A percentile compares a stretch with the other conserved stretches of the same genome.
Evolutionary conservation across 352 stramenopile genomes (phyloP).

Genomic region (Peronospora tabacina): DNA sequence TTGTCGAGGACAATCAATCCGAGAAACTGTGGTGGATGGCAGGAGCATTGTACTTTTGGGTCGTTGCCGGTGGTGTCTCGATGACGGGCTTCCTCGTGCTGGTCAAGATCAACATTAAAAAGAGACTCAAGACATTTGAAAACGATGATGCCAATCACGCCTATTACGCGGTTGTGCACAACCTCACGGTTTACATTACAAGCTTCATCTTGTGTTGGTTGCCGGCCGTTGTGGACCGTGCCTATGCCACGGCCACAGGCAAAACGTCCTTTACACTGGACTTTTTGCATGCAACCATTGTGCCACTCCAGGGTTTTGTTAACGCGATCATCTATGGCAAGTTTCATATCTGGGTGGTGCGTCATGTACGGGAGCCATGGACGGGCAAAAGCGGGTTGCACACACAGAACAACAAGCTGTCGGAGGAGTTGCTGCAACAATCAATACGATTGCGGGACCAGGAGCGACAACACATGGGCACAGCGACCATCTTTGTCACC

Average conservation of each 20-base stretch:
- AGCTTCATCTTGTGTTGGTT: conserved; percentile 79
- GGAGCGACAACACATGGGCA: conserved; percentile 58
- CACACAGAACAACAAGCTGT: conserved; percentile 37
- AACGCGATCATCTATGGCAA: conserved; percentile 85
- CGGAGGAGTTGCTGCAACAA: conserved; percentile 32
- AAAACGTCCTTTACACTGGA: conserved; percentile 51
- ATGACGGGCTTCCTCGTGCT: conserved; percentile 60
- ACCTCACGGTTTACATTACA: conserved; percentile 74
- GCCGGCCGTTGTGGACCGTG: conserved; percentile 56
- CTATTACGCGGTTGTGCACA: conserved; percentile 77
- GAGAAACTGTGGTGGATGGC: conserved; percentile 73
- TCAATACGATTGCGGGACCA: conserved; percentile 33
- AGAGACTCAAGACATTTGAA: conserved; percentile 54
- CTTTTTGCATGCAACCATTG: conserved; percentile 67
- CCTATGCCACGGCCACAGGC: conserved; percentile 50
- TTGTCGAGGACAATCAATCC: conserved; percentile 35
- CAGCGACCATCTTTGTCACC: conserved; percentile 69
- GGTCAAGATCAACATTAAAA: conserved; percentile 77
- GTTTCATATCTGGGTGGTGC: conserved; percentile 74
- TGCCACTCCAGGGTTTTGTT: conserved; percentile 77
- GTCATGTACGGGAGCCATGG: conserved; percentile 43
- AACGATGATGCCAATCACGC: conserved; percentile 69
- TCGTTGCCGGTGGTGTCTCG: conserved; percentile 43
- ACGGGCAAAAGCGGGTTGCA: conserved; percentile 25
- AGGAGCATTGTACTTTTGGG: conserved; percentile 66